Percentiles rank a stretch among this genome's conserved stretches.
Conservation (phyloP, 345 rosid species). For the Nephelium lappaceum region DNA sequence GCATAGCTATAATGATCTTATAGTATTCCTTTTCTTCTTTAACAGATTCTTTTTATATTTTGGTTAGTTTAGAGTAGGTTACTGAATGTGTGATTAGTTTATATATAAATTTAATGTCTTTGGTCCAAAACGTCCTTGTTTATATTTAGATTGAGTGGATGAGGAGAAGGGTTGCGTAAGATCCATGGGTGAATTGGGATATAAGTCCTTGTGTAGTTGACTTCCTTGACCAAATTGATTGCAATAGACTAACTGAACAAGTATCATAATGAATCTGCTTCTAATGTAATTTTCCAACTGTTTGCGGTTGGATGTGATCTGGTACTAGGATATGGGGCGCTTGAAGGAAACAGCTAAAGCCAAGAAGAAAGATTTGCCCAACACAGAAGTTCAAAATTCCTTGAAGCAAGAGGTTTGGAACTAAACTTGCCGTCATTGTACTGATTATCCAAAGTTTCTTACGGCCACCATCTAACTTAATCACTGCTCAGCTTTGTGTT, state of each 20-base stretch:
- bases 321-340: constrained; percentile 63
- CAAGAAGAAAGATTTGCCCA: constrained; percentile 46
- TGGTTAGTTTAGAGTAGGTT: constrained; percentile 12
- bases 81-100: background rate
- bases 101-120: constrained; percentile 1
- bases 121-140: constrained; percentile 17
- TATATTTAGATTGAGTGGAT: constrained; percentile 15
- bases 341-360: constrained; percentile 41
- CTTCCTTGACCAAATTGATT: constrained; percentile 9
- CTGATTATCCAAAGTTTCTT: background rate
- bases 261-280: constrained; percentile 3
- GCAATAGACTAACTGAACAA: background rate
- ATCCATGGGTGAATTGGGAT: constrained; percentile 3
- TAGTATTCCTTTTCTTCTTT: constrained; percentile 2
- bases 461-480: background rate
- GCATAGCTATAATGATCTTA: constrained; percentile 23
- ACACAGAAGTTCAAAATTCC: constrained; percentile 52
- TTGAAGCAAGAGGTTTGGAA: constrained; percentile 83
- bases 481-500: background rate
- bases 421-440: constrained; percentile 13
- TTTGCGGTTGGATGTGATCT: constrained; percentile 29
- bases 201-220: constrained; percentile 9
- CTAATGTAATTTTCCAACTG: background rate
- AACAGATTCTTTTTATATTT: constrained; percentile 21
- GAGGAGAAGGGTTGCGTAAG: constrained; percentile 8